These are phyloP conservation scores for Soucietia sequanensis DNA, from an alignment of 805 yeast genomes.

Conservation along the genomic window DNA sequence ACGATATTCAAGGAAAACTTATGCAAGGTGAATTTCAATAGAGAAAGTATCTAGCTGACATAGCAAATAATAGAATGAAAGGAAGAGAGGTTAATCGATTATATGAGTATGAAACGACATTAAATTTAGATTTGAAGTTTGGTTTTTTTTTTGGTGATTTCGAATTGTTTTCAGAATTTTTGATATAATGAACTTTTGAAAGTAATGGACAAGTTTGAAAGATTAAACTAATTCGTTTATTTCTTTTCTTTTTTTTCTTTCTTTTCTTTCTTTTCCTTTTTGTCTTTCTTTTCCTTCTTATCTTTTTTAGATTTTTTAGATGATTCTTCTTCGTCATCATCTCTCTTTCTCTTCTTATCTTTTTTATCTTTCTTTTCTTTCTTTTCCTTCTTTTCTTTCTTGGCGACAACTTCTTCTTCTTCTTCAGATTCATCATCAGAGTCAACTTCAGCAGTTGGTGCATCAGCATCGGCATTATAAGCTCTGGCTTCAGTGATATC, in stretches of 20 bases:
- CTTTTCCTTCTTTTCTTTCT: slow-evolving; percentile 28
- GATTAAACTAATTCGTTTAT: slow-evolving; percentile 10
- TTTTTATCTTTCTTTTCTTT: slow-evolving; percentile 25
- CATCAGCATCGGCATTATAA: slow-evolving; percentile 95
- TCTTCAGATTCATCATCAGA: slow-evolving; percentile 22
- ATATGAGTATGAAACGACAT: too few relatives aligned
- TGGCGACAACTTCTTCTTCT: slow-evolving; percentile 27
- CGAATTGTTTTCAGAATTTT: too few relatives aligned
- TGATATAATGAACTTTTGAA: too few relatives aligned
- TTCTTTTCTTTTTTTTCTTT: slow-evolving; percentile 16
- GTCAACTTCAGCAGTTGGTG: slow-evolving; percentile 42
- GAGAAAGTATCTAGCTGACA: too few relatives aligned
- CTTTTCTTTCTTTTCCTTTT: slow-evolving; percentile 11
- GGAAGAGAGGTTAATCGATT: too few relatives aligned
- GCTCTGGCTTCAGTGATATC: slow-evolving; percentile 82
- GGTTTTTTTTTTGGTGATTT: too few relatives aligned
- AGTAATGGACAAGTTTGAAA: neutral
- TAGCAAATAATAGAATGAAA: too few relatives aligned
- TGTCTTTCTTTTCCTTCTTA: slow-evolving; percentile 27
- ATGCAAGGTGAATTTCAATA: neutral
- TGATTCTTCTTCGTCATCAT: slow-evolving; percentile 28
- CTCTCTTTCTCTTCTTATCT: slow-evolving; percentile 19
- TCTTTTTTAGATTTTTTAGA: slow-evolving; percentile 15
- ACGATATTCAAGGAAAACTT: too few relatives aligned
- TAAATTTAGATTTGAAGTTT: too few relatives aligned